Conservation (phyloP, 768 basidiomycete species). For the Mycena polygramma region DNA sequence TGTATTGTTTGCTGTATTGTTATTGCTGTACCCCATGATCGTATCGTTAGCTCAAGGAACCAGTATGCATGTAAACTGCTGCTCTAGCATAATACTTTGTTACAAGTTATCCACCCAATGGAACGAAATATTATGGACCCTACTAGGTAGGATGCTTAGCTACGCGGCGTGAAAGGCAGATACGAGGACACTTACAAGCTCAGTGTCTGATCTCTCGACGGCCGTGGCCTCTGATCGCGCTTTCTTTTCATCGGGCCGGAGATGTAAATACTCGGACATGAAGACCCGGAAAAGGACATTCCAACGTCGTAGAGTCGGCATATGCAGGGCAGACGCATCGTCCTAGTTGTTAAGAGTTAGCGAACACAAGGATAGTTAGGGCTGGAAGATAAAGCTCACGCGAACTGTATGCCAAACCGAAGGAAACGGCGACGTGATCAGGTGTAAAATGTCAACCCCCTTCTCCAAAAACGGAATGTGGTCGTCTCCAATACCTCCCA, state of each 20-base stretch:
- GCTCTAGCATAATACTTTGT: slow-evolving; percentile 30
- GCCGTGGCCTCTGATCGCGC: slow-evolving; percentile 29
- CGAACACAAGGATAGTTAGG: background rate
- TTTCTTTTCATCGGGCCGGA: slow-evolving; percentile 63
- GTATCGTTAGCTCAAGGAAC: slow-evolving; percentile 18
- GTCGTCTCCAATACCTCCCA: slow-evolving; percentile 88
- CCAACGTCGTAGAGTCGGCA: slow-evolving; percentile 91
- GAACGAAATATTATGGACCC: slow-evolving; percentile 18
- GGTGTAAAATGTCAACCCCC: slow-evolving; percentile 91
- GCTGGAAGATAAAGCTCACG: slow-evolving; percentile 56
- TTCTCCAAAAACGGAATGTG: slow-evolving; percentile 88
- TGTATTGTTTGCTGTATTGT: slow-evolving; percentile 20
- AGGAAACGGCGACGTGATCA: slow-evolving; percentile 93
- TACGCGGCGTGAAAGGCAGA: background rate
- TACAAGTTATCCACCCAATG: slow-evolving; percentile 24
- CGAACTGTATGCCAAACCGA: slow-evolving; percentile 86
- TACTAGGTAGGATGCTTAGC: slow-evolving; percentile 24
- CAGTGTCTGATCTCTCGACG: slow-evolving; percentile 54
- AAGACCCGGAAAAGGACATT: slow-evolving; percentile 90
- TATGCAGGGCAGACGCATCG: slow-evolving; percentile 87
- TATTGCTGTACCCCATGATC: slow-evolving; percentile 9
- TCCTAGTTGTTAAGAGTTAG: slow-evolving; percentile 65
- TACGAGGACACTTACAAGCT: slow-evolving; percentile 59
- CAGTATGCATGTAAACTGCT: slow-evolving; percentile 19
- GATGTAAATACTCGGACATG: slow-evolving; percentile 88